A percentile compares a stretch with the other conserved stretches of the same genome.
phyloP scores from a whole-genome alignment of 768 basidiomycete species.

The Tulasnella sp. region DNA sequence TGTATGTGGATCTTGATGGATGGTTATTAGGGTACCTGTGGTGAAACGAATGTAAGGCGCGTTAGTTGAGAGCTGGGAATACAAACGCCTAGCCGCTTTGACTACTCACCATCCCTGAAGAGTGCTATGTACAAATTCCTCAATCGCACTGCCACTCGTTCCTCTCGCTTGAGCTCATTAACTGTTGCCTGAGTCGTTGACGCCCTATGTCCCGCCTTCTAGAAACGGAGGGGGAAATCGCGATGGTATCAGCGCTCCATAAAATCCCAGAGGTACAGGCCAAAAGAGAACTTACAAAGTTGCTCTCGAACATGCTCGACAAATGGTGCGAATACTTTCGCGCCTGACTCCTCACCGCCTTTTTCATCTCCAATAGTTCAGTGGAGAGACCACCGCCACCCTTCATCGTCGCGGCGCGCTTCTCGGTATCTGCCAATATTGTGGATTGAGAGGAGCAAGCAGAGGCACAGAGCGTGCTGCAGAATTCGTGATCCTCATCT shows the following conservation, averaged over 20 bases:
- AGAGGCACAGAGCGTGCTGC: too few species aligned
- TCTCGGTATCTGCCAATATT: not conserved
- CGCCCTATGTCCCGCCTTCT: not conserved
- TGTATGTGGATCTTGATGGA: slow-evolving; percentile 37
- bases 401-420: not conserved
- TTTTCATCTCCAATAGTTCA: not conserved
- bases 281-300: not conserved
- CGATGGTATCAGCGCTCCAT: too few species aligned
- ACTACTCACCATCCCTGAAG: slow-evolving; percentile 43
- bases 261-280: too few species aligned
- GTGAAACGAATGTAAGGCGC: too few species aligned
- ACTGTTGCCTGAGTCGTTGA: slow-evolving; percentile 13
- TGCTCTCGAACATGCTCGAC: slow-evolving; percentile 3
- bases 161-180: slow-evolving; percentile 39
- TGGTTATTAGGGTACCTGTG: slow-evolving; percentile 53
- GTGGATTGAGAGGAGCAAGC: too few species aligned
- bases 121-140: slow-evolving; percentile 61
- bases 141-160: slow-evolving; percentile 49
- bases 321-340: slow-evolving; percentile 1
- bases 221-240: not conserved
- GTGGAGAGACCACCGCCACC: too few species aligned
- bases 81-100: not conserved
- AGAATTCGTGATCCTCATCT: too few species aligned
- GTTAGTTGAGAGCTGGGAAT: too few species aligned
- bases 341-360: not conserved